Percentiles rank a stretch among this genome's conserved stretches.
Conservation (phyloP, 2,329 filamentous ascomycete genomes). For the Penicillium sp. region DNA sequence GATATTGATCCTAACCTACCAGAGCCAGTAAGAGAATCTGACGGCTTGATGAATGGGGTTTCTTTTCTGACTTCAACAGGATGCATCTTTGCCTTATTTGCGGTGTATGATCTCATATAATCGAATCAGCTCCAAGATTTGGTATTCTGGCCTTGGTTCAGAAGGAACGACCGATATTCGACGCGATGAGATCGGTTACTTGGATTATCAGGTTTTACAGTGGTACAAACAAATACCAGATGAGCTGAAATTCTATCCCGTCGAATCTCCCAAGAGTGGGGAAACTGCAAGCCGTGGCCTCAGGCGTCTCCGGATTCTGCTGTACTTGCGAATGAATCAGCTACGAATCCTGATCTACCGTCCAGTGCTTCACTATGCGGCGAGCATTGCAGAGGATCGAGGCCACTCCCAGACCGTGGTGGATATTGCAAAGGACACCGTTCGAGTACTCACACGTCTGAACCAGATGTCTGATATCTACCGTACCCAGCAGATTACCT, state of each 20-base stretch:
- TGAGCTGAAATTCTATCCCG: slow-evolving; percentile 61
- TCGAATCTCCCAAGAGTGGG: slow-evolving; percentile 48
- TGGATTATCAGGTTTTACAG: slow-evolving; percentile 80
- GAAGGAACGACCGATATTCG: slow-evolving; percentile 66
- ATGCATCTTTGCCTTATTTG: slow-evolving; percentile 64
- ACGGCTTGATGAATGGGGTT: background rate
- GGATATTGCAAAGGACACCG: slow-evolving; percentile 65
- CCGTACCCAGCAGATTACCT: slow-evolving; percentile 61
- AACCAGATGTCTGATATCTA: slow-evolving; percentile 65
- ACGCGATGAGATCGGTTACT: slow-evolving; percentile 71
- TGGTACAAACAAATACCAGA: slow-evolving; percentile 79
- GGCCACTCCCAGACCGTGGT: slow-evolving; percentile 69
- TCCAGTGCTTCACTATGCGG: slow-evolving; percentile 79
- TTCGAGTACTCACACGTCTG: slow-evolving; percentile 59
- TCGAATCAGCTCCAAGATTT: slow-evolving; percentile 79
- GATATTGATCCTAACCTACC: slow-evolving; percentile 80
- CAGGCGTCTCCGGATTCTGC: slow-evolving; percentile 74
- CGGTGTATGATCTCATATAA: slow-evolving; percentile 84
- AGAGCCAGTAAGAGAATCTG: slow-evolving; percentile 61
- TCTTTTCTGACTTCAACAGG: slow-evolving; percentile 26
- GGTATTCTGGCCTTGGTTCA: slow-evolving; percentile 73
- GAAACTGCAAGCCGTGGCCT: slow-evolving; percentile 63
- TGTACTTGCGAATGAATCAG: slow-evolving; percentile 85
- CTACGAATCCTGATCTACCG: slow-evolving; percentile 88
- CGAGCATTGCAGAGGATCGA: slow-evolving; percentile 75